Conservation (phyloP, 164 flowering plant genomes). For the Vitis cinerea region DNA sequence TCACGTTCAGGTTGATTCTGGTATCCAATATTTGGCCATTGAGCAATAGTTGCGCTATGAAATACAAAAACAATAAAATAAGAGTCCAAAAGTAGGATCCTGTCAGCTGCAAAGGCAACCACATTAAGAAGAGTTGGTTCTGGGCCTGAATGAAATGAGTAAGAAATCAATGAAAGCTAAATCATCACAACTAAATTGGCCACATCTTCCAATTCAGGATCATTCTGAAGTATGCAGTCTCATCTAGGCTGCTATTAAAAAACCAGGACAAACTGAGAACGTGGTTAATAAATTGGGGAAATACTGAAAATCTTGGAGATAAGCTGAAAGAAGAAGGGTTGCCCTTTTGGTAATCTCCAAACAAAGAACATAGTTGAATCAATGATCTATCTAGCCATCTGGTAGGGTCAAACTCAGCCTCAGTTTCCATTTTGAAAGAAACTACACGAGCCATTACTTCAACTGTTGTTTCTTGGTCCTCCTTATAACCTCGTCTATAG, state of each 20-base stretch:
- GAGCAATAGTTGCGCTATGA: constrained; percentile 89
- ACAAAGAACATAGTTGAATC: constrained; percentile 78
- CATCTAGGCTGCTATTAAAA: constrained; percentile 96
- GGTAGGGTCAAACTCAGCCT: constrained; percentile 97
- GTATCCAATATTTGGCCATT: constrained; percentile 93
- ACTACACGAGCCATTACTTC: too few species aligned
- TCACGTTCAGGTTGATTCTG: constrained; percentile 81
- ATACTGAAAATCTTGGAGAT: constrained; percentile 85
- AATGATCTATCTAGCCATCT: constrained; percentile 95
- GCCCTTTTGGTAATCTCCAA: constrained; percentile 95
- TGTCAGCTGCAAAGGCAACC: constrained; percentile 85
- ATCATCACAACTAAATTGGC: constrained; percentile 95
- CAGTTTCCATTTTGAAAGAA: too few species aligned
- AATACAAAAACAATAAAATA: constrained; percentile 88
- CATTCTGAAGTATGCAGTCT: constrained; percentile 95
- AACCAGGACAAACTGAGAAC: constrained; percentile 99
- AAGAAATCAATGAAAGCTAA: constrained; percentile 93
- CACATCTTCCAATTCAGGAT: constrained; percentile 83
- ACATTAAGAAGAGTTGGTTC: constrained; percentile 95
- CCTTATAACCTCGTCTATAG: too few species aligned
- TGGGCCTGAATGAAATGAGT: constrained; percentile 77
- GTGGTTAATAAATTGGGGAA: constrained; percentile 92
- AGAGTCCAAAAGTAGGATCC: constrained; percentile 83
- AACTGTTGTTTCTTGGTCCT: too few species aligned
- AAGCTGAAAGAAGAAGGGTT: constrained; percentile 79